Evolutionary conservation across 371 early-diverging fungal species (phyloP).

Genomic region (Mucor velutinosus): DNA sequence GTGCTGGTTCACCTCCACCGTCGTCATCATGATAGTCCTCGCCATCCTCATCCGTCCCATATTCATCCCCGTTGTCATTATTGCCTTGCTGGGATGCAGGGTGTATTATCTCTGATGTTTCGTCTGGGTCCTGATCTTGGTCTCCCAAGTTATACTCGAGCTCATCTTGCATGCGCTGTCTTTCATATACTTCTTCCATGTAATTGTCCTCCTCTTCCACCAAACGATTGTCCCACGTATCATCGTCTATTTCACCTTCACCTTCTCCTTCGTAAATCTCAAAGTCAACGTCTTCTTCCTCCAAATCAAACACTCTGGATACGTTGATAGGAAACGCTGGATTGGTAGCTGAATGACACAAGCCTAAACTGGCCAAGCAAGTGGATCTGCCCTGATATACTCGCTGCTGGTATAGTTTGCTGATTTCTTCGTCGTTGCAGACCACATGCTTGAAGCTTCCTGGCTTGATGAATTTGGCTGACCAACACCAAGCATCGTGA

Average conservation of each 20-base stretch:
- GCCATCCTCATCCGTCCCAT: neutral
- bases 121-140: neutral
- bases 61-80: neutral
- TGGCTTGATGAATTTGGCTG: constrained; percentile 45
- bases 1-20: neutral
- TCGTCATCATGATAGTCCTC: neutral
- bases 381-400: constrained; percentile 23
- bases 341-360: constrained; percentile 36
- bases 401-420: constrained; percentile 9
- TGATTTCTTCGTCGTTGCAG: constrained; percentile 25
- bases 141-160: constrained; percentile 8
- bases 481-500: constrained; percentile 41
- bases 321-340: constrained; percentile 36
- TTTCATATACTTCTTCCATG: constrained; percentile 14
- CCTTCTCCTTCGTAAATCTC: constrained; percentile 10
- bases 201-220: constrained; percentile 4
- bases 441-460: constrained; percentile 29
- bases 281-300: constrained; percentile 17
- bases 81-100: neutral
- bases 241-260: constrained; percentile 2
- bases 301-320: constrained; percentile 14
- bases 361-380: constrained; percentile 17
- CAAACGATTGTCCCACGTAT: neutral
- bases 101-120: neutral
- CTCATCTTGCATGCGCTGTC: constrained; percentile 14